Base-by-base conservation (phyloP, 2,329 filamentous ascomycete species). In the Sporothrix phasma region DNA sequence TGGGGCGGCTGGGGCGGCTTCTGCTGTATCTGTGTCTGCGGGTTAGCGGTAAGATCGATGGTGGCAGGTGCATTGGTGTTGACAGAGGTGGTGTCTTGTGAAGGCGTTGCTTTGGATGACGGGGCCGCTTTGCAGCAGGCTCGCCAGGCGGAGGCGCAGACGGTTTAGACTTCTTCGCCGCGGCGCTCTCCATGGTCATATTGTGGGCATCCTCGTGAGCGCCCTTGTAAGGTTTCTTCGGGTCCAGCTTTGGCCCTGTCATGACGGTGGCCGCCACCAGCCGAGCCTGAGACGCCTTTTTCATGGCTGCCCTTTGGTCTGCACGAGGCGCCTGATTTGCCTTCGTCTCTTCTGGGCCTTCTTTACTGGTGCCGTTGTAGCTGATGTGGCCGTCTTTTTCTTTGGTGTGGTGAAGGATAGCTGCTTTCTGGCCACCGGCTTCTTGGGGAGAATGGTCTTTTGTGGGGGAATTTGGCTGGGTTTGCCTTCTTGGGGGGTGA, bases 161-260 rank as follows among this genome's bases (percentile, higher is more conserved):
- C 19, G 49, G 31, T 51, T 66, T 66, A 45, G 64, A 47, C 60
- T 62, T 62, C 31, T 47, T 61, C 19, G 43, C 58, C 41, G n/a
- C 11, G 29, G 19, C 37, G 34, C 22, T 34, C 17, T 53, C 17
- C 24, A 13, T 13, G 15, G 34, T 37, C 10, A 11, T 13, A 10
- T 37, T 15, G 15, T 62, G 43, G 15, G 19, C 41, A 15, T 47
- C 19, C 58, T 37, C n/a, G n/a, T n/a, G n/a, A n/a, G n/a, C n/a
- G n/a, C n/a, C n/a, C n/a, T n/a, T n/a, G n/a, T n/a, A n/a, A n/a
- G n/a, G n/a, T n/a, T n/a, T n/a, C n/a, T n/a, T 47, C 2, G 26
- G n/a, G 43, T 22, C 29, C 59, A 61, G 41, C 59, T 61, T 61
- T 61, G 59, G 22, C 13, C 59, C 59, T 45, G 29, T n/a, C 11